Evolutionary conservation across 352 stramenopile genomes (phyloP).

Genomic region (Phytophthora fragariaefolia): DNA sequence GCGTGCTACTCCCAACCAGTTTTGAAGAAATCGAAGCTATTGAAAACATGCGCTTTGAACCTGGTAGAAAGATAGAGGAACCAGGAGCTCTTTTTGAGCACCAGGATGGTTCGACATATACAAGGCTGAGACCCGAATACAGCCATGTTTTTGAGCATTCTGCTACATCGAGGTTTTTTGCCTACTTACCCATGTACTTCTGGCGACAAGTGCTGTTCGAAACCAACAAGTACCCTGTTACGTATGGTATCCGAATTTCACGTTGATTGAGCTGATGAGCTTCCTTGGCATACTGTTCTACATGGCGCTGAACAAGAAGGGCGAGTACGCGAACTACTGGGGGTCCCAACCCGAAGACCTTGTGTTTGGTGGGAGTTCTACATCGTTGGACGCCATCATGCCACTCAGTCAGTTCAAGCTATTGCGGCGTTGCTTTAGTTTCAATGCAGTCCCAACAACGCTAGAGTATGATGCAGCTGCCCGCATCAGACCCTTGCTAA

Average conservation of each 20-base stretch:
- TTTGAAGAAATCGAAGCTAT: neutral
- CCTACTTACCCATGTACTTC: neutral
- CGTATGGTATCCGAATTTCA: neutral
- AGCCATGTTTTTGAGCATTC: neutral
- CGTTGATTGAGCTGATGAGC: neutral
- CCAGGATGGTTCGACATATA: neutral
- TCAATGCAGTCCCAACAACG: neutral
- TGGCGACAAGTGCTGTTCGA: neutral
- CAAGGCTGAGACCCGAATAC: neutral
- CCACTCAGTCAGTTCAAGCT: neutral
- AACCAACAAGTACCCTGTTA: neutral
- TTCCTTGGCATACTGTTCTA: neutral
- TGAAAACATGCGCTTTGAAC: neutral
- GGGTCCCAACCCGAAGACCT: neutral
- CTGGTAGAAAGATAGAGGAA: neutral
- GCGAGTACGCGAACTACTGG: neutral
- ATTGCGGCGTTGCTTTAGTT: neutral
- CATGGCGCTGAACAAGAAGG: neutral
- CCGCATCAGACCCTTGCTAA: neutral
- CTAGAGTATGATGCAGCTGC: neutral
- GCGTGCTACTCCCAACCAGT: neutral
- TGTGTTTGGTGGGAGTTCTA: neutral
- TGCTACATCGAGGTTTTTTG: neutral
- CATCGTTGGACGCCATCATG: neutral
- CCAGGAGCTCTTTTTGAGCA: neutral